Evolutionary conservation across 1,139 yeast genomes (phyloP).

Genomic region (Blastobotrys ciferrii): DNA sequence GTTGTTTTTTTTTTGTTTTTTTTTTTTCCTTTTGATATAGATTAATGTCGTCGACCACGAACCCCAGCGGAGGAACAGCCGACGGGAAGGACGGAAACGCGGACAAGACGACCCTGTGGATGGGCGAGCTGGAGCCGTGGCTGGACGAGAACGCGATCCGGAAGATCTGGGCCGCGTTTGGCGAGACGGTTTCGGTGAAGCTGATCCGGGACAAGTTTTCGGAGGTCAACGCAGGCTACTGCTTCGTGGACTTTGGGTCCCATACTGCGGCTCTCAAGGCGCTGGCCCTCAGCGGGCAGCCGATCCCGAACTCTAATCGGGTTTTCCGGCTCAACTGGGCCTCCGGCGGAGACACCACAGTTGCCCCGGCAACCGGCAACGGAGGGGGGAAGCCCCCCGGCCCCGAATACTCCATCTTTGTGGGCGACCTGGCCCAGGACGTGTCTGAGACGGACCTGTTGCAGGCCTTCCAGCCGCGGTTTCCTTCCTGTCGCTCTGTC

Average conservation of each 20-base stretch:
- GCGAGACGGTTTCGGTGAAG: constrained; percentile 56
- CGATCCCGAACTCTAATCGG: constrained; percentile 61
- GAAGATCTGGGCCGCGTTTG: constrained; percentile 61
- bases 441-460: constrained; percentile 70
- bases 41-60: constrained; percentile 3
- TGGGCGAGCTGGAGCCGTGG: constrained; percentile 90
- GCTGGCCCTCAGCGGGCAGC: constrained; percentile 59
- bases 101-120: constrained; percentile 57
- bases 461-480: constrained; percentile 67
- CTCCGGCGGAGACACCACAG: constrained; percentile 58
- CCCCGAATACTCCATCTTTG: constrained; percentile 72
- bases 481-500: constrained; percentile 76
- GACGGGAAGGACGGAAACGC: background rate
- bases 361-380: constrained; percentile 14
- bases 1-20: background rate
- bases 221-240: constrained; percentile 66
- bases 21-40: background rate
- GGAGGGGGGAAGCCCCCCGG: constrained; percentile 38
- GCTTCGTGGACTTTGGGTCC: constrained; percentile 77
- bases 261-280: constrained; percentile 72
- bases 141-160: constrained; percentile 74
- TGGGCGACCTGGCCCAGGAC: constrained; percentile 79
- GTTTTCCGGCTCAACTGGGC: constrained; percentile 84
- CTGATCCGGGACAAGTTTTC: constrained; percentile 54
- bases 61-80: no score